Percentiles rank a stretch among this genome's conserved stretches.
Evolutionary conservation across 805 yeast species (phyloP).

Genomic region (Blastobotrys robertii): DNA sequence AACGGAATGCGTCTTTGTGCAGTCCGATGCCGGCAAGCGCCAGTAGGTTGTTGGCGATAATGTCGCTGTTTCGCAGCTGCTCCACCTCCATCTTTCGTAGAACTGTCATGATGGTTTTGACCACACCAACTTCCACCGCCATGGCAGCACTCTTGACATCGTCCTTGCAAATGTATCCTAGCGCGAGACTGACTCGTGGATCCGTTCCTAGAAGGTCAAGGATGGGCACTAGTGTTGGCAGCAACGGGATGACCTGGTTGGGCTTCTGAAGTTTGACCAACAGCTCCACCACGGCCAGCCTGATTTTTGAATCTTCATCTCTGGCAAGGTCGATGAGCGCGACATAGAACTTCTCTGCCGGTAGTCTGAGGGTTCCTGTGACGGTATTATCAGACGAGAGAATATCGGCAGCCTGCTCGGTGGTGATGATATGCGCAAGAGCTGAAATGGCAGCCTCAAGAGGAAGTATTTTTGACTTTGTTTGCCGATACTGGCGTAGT

Average conservation of each 20-base stretch:
- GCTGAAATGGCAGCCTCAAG: conserved; percentile 18
- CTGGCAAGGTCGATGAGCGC: conserved; percentile 13
- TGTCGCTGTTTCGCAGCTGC: conserved; percentile 15
- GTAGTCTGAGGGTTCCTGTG: not conserved
- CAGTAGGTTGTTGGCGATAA: conserved; percentile 22
- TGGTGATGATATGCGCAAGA: conserved; percentile 15
- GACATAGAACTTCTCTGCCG: conserved; percentile 10
- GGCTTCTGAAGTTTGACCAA: conserved; percentile 17
- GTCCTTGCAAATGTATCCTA: conserved; percentile 26
- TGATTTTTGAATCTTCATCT: conserved; percentile 12
- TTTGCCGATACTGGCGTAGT: conserved; percentile 9
- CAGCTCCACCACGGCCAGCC: conserved; percentile 19
- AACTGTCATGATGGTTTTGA: conserved; percentile 17
- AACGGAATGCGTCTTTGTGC: conserved; percentile 23
- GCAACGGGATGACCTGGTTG: conserved; percentile 14
- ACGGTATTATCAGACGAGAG: too few species aligned
- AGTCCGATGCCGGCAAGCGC: conserved; percentile 26
- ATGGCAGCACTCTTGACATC: conserved; percentile 22
- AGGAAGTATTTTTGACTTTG: conserved; percentile 3
- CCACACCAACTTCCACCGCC: conserved; percentile 27
- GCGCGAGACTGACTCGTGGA: conserved; percentile 17
- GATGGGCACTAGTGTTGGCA: conserved; percentile 26
- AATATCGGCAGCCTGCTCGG: conserved; percentile 4
- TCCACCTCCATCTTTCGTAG: conserved; percentile 14
- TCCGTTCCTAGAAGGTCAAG: conserved; percentile 18